Evolutionary conservation across 2,329 filamentous ascomycete genomes (phyloP).

Genomic region (Alternaria sp.): DNA sequence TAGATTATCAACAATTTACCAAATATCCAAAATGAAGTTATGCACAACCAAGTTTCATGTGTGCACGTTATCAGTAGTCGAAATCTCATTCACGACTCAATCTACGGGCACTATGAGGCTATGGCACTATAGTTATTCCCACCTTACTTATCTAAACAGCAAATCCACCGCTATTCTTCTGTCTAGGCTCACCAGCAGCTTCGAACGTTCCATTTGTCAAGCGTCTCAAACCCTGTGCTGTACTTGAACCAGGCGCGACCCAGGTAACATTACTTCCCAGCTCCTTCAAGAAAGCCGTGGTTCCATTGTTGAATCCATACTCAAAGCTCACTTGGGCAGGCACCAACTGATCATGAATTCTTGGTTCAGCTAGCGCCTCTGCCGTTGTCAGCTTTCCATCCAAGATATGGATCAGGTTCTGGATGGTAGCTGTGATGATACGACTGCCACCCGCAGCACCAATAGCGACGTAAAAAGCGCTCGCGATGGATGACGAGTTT

Average conservation of each 20-base stretch:
- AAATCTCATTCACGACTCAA: neutral
- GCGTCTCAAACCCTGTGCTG: constrained; percentile 74
- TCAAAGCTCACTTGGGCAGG: constrained; percentile 76
- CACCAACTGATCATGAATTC: constrained; percentile 84
- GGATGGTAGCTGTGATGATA: constrained; percentile 82
- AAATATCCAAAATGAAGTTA: neutral
- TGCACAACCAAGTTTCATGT: neutral
- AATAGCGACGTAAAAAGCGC: constrained; percentile 69
- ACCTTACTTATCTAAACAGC: constrained; percentile 52
- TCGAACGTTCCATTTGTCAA: constrained; percentile 75
- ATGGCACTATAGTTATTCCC: neutral
- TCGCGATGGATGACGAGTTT: constrained; percentile 58
- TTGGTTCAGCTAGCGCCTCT: constrained; percentile 70
- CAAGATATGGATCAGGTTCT: constrained; percentile 76
- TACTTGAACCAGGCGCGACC: constrained; percentile 69
- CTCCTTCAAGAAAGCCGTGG: constrained; percentile 68
- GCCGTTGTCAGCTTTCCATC: constrained; percentile 69
- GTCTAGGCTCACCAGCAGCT: constrained; percentile 78
- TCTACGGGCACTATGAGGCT: neutral
- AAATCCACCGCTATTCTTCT: constrained; percentile 74
- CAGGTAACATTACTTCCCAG: constrained; percentile 77
- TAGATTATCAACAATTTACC: neutral
- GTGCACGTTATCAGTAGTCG: neutral
- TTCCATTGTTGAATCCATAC: constrained; percentile 70
- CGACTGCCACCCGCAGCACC: constrained; percentile 83